Percentiles rank a stretch among this genome's conserved stretches.
Evolutionary conservation across 495 filamentous ascomycete species (phyloP).

Genomic region (Neurospora hispaniola): DNA sequence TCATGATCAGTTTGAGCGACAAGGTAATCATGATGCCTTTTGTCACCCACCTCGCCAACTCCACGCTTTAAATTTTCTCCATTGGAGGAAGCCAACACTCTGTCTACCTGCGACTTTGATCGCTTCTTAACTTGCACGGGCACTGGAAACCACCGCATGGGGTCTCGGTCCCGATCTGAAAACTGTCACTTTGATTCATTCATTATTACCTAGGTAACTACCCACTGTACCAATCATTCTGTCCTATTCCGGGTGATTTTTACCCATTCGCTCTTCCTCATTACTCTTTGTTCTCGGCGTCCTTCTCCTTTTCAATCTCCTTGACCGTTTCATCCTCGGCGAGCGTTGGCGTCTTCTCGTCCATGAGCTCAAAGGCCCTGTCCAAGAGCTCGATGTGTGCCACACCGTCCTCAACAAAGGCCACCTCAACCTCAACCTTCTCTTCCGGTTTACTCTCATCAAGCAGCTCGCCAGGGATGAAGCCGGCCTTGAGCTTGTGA

Average conservation of each 20-base stretch:
- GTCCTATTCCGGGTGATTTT: too few species aligned
- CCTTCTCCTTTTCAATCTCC: not conserved
- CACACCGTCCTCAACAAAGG: not conserved
- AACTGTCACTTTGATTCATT: not conserved
- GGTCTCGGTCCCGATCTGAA: not conserved
- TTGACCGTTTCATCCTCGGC: not conserved
- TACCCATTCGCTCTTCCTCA: not conserved
- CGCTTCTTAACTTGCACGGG: not conserved
- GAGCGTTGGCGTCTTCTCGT: not conserved
- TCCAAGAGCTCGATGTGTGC: not conserved
- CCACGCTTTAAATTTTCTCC: too few species aligned
- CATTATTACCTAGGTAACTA: not conserved
- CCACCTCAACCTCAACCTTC: not conserved
- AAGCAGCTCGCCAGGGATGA: not conserved
- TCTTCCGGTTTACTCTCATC: not conserved
- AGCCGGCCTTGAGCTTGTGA: not conserved
- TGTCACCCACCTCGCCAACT: too few species aligned
- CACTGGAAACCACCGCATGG: not conserved
- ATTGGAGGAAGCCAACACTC: too few species aligned
- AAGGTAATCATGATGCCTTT: too few species aligned
- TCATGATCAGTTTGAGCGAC: too few species aligned
- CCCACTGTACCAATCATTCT: not conserved
- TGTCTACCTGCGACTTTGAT: not conserved
- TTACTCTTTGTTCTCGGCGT: not conserved
- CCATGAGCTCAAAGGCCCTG: not conserved